Evolutionary conservation across 2,329 filamentous ascomycete species (phyloP).

Genomic region (Coniochaeta sp.): DNA sequence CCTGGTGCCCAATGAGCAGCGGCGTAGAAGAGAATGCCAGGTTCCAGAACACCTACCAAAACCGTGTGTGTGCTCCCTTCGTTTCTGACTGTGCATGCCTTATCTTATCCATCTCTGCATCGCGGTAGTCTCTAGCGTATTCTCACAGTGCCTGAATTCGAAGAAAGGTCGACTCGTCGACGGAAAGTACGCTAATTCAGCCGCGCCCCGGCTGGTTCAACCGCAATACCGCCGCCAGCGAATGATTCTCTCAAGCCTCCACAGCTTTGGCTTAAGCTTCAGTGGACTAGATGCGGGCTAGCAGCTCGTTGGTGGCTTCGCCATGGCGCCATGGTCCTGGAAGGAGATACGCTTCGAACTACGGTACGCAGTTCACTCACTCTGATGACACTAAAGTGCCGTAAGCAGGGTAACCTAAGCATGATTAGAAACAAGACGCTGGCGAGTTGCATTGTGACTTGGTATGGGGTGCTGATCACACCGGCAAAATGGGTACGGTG

Average conservation of each 20-base stretch:
- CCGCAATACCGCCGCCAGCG: not conserved
- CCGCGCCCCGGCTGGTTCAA: not conserved
- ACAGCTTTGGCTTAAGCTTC: not conserved
- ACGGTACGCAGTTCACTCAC: not conserved
- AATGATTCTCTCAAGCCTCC: not conserved
- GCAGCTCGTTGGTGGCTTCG: not conserved
- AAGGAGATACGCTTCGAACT: not conserved
- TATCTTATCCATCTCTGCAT: not conserved
- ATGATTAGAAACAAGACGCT: no score
- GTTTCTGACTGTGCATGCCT: not conserved
- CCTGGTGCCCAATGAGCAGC: not conserved
- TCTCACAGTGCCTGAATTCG: no score
- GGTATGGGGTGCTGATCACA: no score
- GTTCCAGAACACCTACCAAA: not conserved
- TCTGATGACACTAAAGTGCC: not conserved
- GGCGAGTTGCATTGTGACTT: no score
- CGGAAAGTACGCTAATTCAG: not conserved
- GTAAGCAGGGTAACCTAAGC: not conserved
- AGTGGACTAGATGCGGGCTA: not conserved
- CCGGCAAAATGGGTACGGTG: no score
- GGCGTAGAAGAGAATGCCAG: not conserved
- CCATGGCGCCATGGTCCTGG: not conserved
- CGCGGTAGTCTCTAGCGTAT: no score
- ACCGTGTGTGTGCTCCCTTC: not conserved
- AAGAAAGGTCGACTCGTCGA: no score